These are phyloP conservation scores for Musa acuminata DNA, from an alignment of 176 grass and related monocot species.

Conservation along the genomic window DNA sequence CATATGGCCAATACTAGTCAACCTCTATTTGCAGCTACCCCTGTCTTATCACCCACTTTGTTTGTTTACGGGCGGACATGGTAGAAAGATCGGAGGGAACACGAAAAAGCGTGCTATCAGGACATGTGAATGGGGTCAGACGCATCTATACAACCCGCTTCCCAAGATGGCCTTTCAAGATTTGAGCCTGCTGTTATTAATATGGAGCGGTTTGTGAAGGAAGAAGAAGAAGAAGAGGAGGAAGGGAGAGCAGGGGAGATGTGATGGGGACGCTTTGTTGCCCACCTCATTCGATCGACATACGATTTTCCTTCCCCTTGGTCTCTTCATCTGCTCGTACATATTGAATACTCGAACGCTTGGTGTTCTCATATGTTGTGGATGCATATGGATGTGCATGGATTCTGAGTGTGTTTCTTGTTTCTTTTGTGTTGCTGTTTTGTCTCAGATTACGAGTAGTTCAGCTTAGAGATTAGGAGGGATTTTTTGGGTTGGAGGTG, in stretches of 20 bases:
- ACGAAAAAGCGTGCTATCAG: not conserved
- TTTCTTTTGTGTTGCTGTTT: not conserved
- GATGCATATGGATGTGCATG: no score
- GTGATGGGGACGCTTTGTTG: not conserved
- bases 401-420: no score
- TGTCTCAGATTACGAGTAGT: not conserved
- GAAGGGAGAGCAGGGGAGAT: no score
- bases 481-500: not conserved
- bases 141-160: slow-evolving; percentile 13
- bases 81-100: not conserved
- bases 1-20: not conserved
- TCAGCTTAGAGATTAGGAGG: not conserved
- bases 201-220: not conserved
- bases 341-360: no score
- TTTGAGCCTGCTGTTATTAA: not conserved
- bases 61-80: not conserved
- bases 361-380: no score
- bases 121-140: slow-evolving; percentile 7
- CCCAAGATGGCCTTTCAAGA: not conserved
- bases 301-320: no score
- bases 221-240: no score
- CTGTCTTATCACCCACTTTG: not conserved
- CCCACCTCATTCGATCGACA: no score
- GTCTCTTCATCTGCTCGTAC: no score
- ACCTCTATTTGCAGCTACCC: not conserved